Percentiles rank a stretch among this genome's conserved stretches.
Conservation (phyloP, 1,284 basidiomycete species). For the Cronartium quercuum region DNA sequence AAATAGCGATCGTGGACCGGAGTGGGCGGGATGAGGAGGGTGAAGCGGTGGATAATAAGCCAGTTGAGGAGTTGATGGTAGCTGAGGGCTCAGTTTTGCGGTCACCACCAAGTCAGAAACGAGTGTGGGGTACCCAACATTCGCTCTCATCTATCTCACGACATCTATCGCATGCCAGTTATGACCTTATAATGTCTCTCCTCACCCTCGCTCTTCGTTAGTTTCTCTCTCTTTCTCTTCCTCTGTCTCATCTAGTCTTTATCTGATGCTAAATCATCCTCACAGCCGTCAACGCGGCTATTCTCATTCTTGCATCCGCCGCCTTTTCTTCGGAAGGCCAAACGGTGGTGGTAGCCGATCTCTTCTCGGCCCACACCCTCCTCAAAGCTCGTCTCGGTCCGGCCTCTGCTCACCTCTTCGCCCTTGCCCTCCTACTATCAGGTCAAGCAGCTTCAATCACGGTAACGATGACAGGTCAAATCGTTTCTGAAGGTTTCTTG, state of each 20-base stretch:
- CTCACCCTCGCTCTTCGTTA: conserved; percentile 44
- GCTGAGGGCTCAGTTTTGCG: neutral
- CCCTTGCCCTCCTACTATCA: conserved; percentile 72
- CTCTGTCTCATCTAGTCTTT: neutral
- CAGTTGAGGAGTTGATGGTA: neutral
- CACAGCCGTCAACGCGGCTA: conserved; percentile 44
- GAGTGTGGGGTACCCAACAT: neutral
- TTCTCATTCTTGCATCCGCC: conserved; percentile 56
- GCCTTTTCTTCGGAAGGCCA: conserved; percentile 56
- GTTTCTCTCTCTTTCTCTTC: conserved; percentile 4
- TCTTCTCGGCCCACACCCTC: conserved; percentile 74
- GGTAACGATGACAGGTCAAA: conserved; percentile 83
- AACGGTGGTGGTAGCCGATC: conserved; percentile 57
- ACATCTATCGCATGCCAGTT: conserved; percentile 47
- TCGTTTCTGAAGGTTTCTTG: conserved; percentile 89
- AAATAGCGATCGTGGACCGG: conserved; percentile 26
- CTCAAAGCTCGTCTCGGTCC: conserved; percentile 61
- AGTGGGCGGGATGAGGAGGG: neutral
- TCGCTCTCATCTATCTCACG: too few species aligned
- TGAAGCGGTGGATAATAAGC: neutral
- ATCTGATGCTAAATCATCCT: conserved; percentile 46
- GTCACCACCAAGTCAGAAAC: too few species aligned
- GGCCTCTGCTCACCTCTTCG: conserved; percentile 76
- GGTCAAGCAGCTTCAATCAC: conserved; percentile 91
- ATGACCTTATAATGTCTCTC: conserved; percentile 48